phyloP scores from a whole-genome alignment of 805 yeast species.

The Brettanomyces sp. region DNA sequence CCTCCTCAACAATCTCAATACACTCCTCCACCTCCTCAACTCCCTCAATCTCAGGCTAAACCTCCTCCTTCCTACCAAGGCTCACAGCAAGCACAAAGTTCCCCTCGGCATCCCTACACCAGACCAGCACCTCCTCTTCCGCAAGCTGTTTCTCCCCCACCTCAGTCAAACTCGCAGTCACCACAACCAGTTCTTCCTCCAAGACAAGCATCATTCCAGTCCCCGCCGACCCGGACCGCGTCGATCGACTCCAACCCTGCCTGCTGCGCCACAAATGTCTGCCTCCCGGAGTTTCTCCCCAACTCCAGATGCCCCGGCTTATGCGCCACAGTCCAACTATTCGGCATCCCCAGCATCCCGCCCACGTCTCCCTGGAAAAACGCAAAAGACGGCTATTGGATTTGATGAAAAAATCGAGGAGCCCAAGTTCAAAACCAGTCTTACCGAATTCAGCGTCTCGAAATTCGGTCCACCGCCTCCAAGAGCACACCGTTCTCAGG shows the following conservation, averaged over 20 bases:
- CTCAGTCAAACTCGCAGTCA: background rate
- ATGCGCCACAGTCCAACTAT: too few relatives aligned
- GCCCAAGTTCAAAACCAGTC: conserved; percentile 20
- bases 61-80: conserved; percentile 5
- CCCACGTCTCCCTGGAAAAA: too few relatives aligned
- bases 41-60: conserved; percentile 1
- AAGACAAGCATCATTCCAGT: background rate
- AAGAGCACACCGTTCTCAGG: conserved; percentile 20
- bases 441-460: conserved; percentile 27
- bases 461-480: conserved; percentile 42
- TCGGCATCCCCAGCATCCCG: too few relatives aligned
- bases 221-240: background rate
- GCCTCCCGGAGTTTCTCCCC: background rate
- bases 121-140: conserved; percentile 2
- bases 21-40: conserved; percentile 4
- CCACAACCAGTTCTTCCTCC: background rate
- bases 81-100: conserved; percentile 1
- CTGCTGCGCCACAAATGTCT: background rate
- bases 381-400: background rate
- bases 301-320: background rate
- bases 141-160: conserved; percentile 3
- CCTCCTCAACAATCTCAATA: conserved; percentile 5
- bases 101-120: conserved; percentile 1
- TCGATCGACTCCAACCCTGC: background rate
- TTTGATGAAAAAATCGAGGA: conserved; percentile 14